Percentiles rank a stretch among this genome's conserved stretches.
These are phyloP conservation scores for Penicillium atrosanguineum DNA, from an alignment of 495 filamentous ascomycete genomes.

Conservation along the genomic window DNA sequence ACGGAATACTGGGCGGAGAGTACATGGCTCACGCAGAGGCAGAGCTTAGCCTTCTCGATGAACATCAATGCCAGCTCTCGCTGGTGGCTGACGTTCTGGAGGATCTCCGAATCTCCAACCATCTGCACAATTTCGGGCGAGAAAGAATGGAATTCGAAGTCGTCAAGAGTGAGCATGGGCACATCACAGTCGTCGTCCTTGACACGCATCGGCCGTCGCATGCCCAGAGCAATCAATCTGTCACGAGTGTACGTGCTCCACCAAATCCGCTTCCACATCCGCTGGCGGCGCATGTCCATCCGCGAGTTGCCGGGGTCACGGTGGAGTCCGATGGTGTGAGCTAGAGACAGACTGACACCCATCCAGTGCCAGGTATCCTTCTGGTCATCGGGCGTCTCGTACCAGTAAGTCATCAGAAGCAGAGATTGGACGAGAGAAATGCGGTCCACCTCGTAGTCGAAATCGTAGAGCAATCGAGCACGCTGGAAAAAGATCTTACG, in stretches of 20 bases:
- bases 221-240: constrained; percentile 81
- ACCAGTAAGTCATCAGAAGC: constrained; percentile 87
- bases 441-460: constrained; percentile 80
- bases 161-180: constrained; percentile 76
- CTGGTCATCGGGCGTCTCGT: constrained; percentile 83
- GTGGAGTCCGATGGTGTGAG: constrained; percentile 81
- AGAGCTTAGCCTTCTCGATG: constrained; percentile 88
- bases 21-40: constrained; percentile 78
- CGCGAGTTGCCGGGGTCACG: constrained; percentile 72
- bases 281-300: constrained; percentile 67
- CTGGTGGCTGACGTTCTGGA: constrained; percentile 64
- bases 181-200: constrained; percentile 89
- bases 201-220: constrained; percentile 84
- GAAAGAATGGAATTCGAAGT: constrained; percentile 74
- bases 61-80: constrained; percentile 78
- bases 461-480: constrained; percentile 75
- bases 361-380: constrained; percentile 94
- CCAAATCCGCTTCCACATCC: constrained; percentile 89
- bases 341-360: constrained; percentile 79
- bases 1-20: constrained; percentile 87
- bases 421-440: constrained; percentile 80
- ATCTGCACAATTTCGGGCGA: constrained; percentile 64
- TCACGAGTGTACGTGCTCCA: constrained; percentile 94
- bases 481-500: constrained; percentile 78
- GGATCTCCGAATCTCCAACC: constrained; percentile 60